Evolutionary conservation across 2,329 filamentous ascomycete species (phyloP).

Genomic region (Capronia americana): DNA sequence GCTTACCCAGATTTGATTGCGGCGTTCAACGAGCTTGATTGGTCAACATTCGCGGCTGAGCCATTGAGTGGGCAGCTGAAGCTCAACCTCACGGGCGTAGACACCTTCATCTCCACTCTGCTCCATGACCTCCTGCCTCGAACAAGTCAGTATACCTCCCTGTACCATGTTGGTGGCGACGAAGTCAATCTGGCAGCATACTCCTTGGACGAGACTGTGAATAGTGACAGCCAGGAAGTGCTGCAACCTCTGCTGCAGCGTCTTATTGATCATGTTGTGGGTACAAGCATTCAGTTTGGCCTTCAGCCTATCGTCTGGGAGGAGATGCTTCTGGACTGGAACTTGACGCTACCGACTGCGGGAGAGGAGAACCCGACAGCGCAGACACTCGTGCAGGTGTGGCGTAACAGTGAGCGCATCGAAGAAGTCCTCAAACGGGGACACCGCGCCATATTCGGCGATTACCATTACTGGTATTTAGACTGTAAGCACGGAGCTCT

Average conservation of each 20-base stretch:
- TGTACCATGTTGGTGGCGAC: constrained; percentile 89
- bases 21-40: constrained; percentile 63
- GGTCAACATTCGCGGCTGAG: constrained; percentile 60
- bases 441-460: constrained; percentile 44
- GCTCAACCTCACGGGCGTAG: constrained; percentile 74
- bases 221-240: constrained; percentile 68
- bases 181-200: constrained; percentile 82
- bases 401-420: constrained; percentile 59
- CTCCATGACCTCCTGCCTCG: constrained; percentile 79
- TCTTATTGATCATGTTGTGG: constrained; percentile 75
- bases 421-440: constrained; percentile 42
- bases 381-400: constrained; percentile 67
- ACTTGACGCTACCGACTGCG: constrained; percentile 72
- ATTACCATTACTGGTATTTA: constrained; percentile 42
- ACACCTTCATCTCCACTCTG: constrained; percentile 73
- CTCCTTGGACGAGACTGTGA: constrained; percentile 73
- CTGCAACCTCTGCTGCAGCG: constrained; percentile 78
- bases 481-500: constrained; percentile 35
- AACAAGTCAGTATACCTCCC: constrained; percentile 69
- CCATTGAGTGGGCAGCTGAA: constrained; percentile 70
- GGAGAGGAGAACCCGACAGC: background rate
- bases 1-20: constrained; percentile 75
- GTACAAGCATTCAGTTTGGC: constrained; percentile 66
- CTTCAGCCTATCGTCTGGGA: constrained; percentile 84
- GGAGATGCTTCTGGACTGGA: constrained; percentile 81